These are phyloP conservation scores for Yamadazyma phyllophila DNA, from an alignment of 805 yeast species.

Conservation along the genomic window DNA sequence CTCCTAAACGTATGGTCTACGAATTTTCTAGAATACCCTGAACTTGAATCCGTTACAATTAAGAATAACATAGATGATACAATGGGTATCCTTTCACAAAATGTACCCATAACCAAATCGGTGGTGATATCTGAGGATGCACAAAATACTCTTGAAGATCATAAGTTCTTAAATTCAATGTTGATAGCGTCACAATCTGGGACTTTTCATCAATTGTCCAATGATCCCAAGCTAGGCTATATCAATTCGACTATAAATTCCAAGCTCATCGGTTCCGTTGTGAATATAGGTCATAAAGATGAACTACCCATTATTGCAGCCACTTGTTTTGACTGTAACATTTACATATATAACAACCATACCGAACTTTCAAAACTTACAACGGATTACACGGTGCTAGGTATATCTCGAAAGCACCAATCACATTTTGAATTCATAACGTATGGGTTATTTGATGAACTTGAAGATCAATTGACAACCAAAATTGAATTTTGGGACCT, in stretches of 20 bases:
- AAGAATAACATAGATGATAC: constrained; percentile 5
- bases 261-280: constrained; percentile 6
- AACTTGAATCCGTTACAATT: constrained; percentile 6
- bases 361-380: constrained; percentile 18
- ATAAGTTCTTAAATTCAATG: constrained; percentile 18
- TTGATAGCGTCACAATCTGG: constrained; percentile 22
- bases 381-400: constrained; percentile 19
- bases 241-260: constrained; percentile 11
- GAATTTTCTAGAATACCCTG: constrained; percentile 30
- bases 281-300: constrained; percentile 8
- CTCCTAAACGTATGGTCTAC: constrained; percentile 33
- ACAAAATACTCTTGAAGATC: background rate
- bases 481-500: constrained; percentile 33
- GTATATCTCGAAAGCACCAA: constrained; percentile 19
- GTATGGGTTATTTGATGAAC: constrained; percentile 18
- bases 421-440: constrained; percentile 24
- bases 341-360: constrained; percentile 11
- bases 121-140: background rate
- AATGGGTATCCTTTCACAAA: constrained; percentile 2
- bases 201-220: constrained; percentile 17
- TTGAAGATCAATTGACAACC: constrained; percentile 6
- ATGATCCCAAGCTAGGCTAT: constrained; percentile 15
- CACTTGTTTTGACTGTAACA: constrained; percentile 9
- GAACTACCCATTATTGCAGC: constrained; percentile 7
- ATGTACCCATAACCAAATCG: constrained; percentile 3